Evolutionary conservation across 2,329 filamentous ascomycete species (phyloP).

Genomic region (Pseudocercospora eumusae): DNA sequence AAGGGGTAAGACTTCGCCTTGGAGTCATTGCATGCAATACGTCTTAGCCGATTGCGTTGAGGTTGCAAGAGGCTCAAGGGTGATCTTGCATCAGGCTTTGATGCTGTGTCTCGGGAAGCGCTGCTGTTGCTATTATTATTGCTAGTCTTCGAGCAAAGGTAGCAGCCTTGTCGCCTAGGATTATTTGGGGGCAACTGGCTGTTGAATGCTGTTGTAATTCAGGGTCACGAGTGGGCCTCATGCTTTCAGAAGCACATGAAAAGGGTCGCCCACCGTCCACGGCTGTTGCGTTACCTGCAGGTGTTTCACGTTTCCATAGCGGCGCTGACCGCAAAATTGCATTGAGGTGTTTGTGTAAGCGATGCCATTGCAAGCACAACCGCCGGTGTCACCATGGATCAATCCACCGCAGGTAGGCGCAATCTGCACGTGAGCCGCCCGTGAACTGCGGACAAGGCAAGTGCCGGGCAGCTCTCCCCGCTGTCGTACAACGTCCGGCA

Average conservation of each 20-base stretch:
- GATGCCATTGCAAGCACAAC: not conserved
- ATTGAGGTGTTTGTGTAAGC: not conserved
- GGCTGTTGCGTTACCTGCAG: conserved; percentile 10
- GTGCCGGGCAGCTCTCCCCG: conserved; percentile 12
- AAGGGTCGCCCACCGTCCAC: conserved; percentile 8
- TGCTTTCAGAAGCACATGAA: conserved; percentile 2
- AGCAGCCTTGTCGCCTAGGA: not conserved
- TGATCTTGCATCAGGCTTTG: not conserved
- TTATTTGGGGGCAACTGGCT: not conserved
- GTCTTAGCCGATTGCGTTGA: too few relatives aligned
- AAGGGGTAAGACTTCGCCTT: not conserved
- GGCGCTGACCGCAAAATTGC: not conserved
- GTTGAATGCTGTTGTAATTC: conserved; percentile 1
- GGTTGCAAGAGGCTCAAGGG: not conserved
- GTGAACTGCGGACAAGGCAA: conserved; percentile 6
- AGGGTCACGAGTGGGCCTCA: conserved; percentile 2
- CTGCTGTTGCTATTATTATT: not conserved
- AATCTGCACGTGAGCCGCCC: conserved; percentile 15
- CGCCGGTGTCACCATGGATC: not conserved
- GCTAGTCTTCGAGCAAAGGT: not conserved
- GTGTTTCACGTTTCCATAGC: conserved; percentile 9
- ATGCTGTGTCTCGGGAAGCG: too few relatives aligned
- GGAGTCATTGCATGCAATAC: not conserved
- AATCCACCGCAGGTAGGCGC: not conserved
- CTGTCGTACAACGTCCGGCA: conserved; percentile 16